These are phyloP conservation scores for Trichoderma simmonsii DNA, from an alignment of 2,329 filamentous ascomycete genomes.

Conservation along the genomic window DNA sequence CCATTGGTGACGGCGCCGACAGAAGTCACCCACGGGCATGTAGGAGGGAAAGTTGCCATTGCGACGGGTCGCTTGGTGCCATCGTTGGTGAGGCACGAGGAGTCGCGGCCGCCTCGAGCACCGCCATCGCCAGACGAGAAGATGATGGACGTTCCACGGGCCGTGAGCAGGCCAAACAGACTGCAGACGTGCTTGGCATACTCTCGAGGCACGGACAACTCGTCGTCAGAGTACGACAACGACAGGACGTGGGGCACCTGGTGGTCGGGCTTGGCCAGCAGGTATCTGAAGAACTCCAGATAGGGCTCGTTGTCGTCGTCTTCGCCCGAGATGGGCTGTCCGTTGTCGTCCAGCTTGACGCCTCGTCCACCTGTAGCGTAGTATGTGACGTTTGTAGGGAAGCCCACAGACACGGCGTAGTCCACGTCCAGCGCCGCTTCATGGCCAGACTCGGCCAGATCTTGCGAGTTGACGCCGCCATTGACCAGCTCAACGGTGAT, in stretches of 20 bases:
- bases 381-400: constrained; percentile 44
- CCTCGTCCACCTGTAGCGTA: constrained; percentile 46
- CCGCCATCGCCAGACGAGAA: constrained; percentile 52
- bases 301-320: constrained; percentile 54
- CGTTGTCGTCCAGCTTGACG: constrained; percentile 38
- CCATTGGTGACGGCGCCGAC: constrained; percentile 56
- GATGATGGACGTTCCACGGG: constrained; percentile 50
- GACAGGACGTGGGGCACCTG: constrained; percentile 55
- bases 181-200: constrained; percentile 54
- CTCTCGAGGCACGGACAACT: constrained; percentile 49
- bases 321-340: constrained; percentile 32
- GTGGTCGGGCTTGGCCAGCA: constrained; percentile 43
- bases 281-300: constrained; percentile 50
- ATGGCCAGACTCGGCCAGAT: constrained; percentile 34
- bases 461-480: constrained; percentile 44
- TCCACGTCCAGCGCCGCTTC: constrained; percentile 50
- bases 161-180: constrained; percentile 51
- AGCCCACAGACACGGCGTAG: constrained; percentile 45
- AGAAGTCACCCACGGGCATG: constrained; percentile 65
- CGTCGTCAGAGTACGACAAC: constrained; percentile 58
- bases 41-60: constrained; percentile 61
- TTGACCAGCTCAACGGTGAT: constrained; percentile 42
- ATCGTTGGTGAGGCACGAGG: constrained; percentile 57
- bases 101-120: constrained; percentile 42
- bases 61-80: constrained; percentile 54